Conservation (phyloP, 306 rosid genomes). For the barrel medic (Medicago truncatula) region MtrunA17r5.0-ANR NC_053049.1:41558501-41559000, state of each 20-base stretch:
- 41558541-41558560: conserved; percentile 18
- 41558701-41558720: too few relatives aligned
- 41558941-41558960: conserved; percentile 18
- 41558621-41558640: conserved; percentile 24
- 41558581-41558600: neutral
- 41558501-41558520: conserved; percentile 24
- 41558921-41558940: conserved; percentile 21
- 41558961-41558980: conserved; percentile 28
- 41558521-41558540: conserved; percentile 17
- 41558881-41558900: conserved; percentile 7
- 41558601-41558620: conserved; percentile 25
- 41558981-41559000: conserved; percentile 23
- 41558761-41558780: too few relatives aligned
- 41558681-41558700: too few relatives aligned
- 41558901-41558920: conserved; percentile 10
- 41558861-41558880: too few relatives aligned
- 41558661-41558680: too few relatives aligned
- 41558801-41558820: conserved; percentile 8
- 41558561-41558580: conserved; percentile 31
- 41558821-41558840: too few relatives aligned
- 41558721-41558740: too few relatives aligned
- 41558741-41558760: too few relatives aligned
- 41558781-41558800: too few relatives aligned
- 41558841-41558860: too few relatives aligned
- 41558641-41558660: too few relatives aligned